phyloP scores from a whole-genome alignment of 1,284 basidiomycete genomes.

The Puccinia sorghi region DNA sequence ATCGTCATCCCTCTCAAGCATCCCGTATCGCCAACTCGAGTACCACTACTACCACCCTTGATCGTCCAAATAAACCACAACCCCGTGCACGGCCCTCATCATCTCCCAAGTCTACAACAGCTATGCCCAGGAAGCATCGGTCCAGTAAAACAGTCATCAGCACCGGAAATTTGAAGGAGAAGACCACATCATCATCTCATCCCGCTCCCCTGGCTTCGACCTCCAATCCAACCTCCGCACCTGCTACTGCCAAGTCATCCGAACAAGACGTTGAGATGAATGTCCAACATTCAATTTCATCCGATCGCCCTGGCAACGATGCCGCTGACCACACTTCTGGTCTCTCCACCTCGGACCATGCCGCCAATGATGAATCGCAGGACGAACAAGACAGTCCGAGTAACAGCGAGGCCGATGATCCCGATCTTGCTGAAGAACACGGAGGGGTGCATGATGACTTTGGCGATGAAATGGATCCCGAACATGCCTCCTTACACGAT shows the following conservation, averaged over 20 bases:
- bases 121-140: slow-evolving; percentile 37
- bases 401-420: slow-evolving; percentile 39
- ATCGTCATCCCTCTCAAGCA: slow-evolving; percentile 36
- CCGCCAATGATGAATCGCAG: slow-evolving; percentile 35
- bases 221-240: slow-evolving; percentile 24
- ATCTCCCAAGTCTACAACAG: slow-evolving; percentile 17
- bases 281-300: slow-evolving; percentile 25
- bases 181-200: slow-evolving; percentile 28
- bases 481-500: slow-evolving; percentile 46
- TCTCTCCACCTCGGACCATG: slow-evolving; percentile 29
- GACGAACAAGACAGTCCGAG: slow-evolving; percentile 42
- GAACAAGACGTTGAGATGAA: slow-evolving; percentile 48
- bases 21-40: slow-evolving; percentile 8
- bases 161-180: slow-evolving; percentile 29
- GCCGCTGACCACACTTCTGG: slow-evolving; percentile 14
- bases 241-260: slow-evolving; percentile 29
- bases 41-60: background rate
- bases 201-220: slow-evolving; percentile 29
- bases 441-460: slow-evolving; percentile 38
- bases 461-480: slow-evolving; percentile 48
- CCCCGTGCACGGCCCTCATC: slow-evolving; percentile 9
- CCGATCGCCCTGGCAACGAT: slow-evolving; percentile 28
- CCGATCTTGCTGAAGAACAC: slow-evolving; percentile 31
- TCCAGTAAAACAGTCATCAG: slow-evolving; percentile 23
- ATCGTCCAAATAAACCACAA: slow-evolving; percentile 1